Evolutionary conservation across 2,329 filamentous ascomycete species (phyloP).

Genomic region (Trichoderma oligosporum): DNA sequence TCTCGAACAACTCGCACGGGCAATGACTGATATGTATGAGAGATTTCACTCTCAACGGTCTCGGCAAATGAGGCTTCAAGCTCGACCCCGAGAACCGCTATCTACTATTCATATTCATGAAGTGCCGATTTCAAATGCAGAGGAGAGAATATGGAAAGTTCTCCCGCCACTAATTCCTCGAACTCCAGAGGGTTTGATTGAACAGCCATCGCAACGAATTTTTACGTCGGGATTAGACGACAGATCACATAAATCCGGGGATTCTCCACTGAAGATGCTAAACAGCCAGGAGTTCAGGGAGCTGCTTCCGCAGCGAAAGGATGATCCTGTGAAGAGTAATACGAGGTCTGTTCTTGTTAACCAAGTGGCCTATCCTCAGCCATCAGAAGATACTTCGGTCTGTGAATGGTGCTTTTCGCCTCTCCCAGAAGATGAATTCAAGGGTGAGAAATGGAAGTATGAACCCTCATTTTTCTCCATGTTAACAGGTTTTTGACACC

Average conservation of each 20-base stretch:
- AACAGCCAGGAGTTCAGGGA: neutral
- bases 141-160: too few relatives aligned
- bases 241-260: neutral
- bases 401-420: conserved; percentile 5
- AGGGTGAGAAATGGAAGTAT: conserved; percentile 4
- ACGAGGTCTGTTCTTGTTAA: neutral
- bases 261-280: neutral
- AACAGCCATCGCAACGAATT: neutral
- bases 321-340: neutral
- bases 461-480: neutral
- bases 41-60: conserved; percentile 8
- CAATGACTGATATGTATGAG: conserved; percentile 14
- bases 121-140: neutral
- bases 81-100: neutral
- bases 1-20: neutral
- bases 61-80: conserved; percentile 2
- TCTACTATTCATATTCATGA: neutral
- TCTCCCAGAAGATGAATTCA: neutral
- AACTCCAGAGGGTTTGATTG: neutral
- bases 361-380: neutral
- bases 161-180: neutral
- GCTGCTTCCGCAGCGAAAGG: neutral
- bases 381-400: neutral
- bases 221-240: neutral
- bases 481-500: neutral